Conservation (phyloP, 768 basidiomycete species). For the Kockovaella imperatae region DNA sequence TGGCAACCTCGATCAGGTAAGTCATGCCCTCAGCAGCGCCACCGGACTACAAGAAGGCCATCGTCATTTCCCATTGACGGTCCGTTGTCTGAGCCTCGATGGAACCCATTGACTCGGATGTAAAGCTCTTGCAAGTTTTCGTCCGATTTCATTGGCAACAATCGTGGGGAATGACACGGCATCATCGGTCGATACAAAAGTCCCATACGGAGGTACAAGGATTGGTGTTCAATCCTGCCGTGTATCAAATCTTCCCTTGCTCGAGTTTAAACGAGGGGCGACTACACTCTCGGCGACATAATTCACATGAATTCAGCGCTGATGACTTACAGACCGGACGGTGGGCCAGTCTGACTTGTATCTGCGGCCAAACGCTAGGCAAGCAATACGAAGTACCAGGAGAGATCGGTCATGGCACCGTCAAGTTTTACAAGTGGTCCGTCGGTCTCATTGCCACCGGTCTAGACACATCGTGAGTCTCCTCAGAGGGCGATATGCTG, state of each 20-base stretch:
- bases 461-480: not conserved
- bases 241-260: not conserved
- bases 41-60: conserved; percentile 88
- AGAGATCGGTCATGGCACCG: conserved; percentile 18
- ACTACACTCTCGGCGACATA: not conserved
- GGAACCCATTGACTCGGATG: conserved; percentile 10
- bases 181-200: conserved; percentile 96
- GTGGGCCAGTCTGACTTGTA: conserved; percentile 62
- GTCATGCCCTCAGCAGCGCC: not conserved
- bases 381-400: conserved; percentile 16
- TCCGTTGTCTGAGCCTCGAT: conserved; percentile 42
- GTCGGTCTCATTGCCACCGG: conserved; percentile 26
- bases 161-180: no score
- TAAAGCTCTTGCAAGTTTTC: conserved; percentile 62
- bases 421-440: conserved; percentile 76
- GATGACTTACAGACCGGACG: conserved; percentile 50
- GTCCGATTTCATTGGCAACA: no score
- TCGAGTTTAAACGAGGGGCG: not conserved
- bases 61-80: conserved; percentile 63
- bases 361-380: conserved; percentile 77
- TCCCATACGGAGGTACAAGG: conserved; percentile 66
- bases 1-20: no score
- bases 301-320: not conserved
- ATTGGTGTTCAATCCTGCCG: no score
- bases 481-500: conserved; percentile 21